These are phyloP conservation scores for Ophiobolus disseminans DNA, from an alignment of 2,329 filamentous ascomycete species.

Conservation along the genomic window DNA sequence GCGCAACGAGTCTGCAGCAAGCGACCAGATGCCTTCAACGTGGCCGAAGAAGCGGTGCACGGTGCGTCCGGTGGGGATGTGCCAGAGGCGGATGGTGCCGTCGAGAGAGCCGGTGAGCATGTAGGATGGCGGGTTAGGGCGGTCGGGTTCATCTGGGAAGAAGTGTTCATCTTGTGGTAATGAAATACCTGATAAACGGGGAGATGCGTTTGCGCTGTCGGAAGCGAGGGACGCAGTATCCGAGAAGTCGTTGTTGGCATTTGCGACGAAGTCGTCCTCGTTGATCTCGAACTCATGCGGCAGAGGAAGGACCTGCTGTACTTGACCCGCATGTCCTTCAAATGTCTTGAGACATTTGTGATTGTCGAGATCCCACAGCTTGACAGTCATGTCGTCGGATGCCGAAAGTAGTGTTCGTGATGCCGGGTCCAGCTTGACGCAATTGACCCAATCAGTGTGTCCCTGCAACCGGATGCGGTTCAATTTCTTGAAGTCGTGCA, in stretches of 20 bases:
- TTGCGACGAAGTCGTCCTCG: constrained; percentile 65
- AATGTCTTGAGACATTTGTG: constrained; percentile 78
- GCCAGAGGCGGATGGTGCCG: constrained; percentile 91
- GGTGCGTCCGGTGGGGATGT: constrained; percentile 80
- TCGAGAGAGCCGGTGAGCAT: constrained; percentile 94
- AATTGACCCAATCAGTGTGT: constrained; percentile 95
- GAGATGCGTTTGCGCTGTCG: constrained; percentile 19
- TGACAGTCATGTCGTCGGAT: constrained; percentile 90
- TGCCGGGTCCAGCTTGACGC: constrained; percentile 82
- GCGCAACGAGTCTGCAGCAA: constrained; percentile 86
- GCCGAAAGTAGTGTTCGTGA: constrained; percentile 90
- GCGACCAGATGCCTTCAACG: constrained; percentile 92
- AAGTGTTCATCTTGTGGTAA: constrained; percentile 44
- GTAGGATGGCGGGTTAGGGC: constrained; percentile 82
- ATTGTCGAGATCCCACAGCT: constrained; percentile 91
- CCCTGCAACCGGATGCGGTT: constrained; percentile 80
- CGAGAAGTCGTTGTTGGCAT: constrained; percentile 61
- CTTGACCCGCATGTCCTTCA: constrained; percentile 90
- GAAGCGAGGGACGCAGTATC: constrained; percentile 47
- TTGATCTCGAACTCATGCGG: constrained; percentile 90
- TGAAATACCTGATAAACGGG: constrained; percentile 12
- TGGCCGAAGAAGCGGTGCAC: constrained; percentile 96
- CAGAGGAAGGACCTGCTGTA: constrained; percentile 87
- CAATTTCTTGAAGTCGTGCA: constrained; percentile 90
- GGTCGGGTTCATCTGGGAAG: constrained; percentile 67